Percentiles rank a stretch among this genome's conserved stretches.
phyloP scores from a whole-genome alignment of 495 filamentous ascomycete genomes.

The Umbilicaria muhlenbergii region DNA sequence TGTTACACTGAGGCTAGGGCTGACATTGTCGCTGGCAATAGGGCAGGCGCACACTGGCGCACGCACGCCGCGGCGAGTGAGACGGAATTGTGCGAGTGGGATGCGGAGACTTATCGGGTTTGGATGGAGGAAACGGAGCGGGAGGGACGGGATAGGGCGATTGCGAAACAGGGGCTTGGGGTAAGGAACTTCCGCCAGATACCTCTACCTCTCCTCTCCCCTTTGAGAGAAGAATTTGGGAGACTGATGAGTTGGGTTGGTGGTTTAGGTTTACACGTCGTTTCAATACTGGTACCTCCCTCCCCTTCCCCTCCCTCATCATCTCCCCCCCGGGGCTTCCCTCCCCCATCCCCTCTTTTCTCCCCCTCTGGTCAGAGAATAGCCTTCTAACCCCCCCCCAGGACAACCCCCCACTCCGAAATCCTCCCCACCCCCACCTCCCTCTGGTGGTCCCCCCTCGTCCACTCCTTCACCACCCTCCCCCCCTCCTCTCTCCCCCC shows the following conservation, averaged over 20 bases:
- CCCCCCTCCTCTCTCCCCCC: conserved; percentile 2
- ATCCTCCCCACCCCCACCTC: background rate
- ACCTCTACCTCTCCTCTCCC: background rate
- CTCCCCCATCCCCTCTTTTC: background rate
- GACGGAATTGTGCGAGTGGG: conserved; percentile 17
- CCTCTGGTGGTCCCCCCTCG: conserved; percentile 18
- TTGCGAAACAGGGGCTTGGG: background rate
- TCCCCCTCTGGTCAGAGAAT: background rate
- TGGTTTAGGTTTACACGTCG: background rate
- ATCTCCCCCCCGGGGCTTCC: conserved; percentile 4
- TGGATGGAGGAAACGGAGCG: conserved; percentile 15
- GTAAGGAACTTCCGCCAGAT: too few species aligned
- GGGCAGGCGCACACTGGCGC: conserved; percentile 28
- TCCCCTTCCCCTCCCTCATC: conserved; percentile 1
- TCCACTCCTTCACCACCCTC: conserved; percentile 12
- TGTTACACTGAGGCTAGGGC: too few species aligned
- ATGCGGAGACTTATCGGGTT: conserved; percentile 19
- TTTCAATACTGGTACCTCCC: too few species aligned
- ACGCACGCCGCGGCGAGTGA: conserved; percentile 17
- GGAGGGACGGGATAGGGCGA: background rate
- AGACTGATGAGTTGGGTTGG: conserved; percentile 1
- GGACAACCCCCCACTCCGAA: background rate
- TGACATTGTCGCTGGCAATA: background rate
- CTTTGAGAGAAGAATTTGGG: conserved; percentile 1
- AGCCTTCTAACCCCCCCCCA: background rate